These are phyloP conservation scores for Aureobasidium sp. DNA, from an alignment of 2,329 filamentous ascomycete genomes.

Conservation along the genomic window DNA sequence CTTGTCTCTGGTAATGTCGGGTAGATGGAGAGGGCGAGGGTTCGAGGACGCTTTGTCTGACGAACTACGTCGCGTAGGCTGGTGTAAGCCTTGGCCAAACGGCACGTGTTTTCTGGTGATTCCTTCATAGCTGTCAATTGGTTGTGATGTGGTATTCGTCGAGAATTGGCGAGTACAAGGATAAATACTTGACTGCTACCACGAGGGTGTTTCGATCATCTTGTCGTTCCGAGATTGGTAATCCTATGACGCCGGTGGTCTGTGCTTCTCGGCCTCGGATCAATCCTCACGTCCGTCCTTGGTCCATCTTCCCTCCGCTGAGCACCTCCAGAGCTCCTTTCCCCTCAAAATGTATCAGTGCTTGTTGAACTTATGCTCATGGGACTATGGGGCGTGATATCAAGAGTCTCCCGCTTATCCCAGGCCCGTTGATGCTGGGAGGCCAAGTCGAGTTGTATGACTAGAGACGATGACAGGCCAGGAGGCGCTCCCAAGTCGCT, in stretches of 20 bases:
- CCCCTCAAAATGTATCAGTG: too few relatives aligned
- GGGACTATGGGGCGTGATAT: too few relatives aligned
- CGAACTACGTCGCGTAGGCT: neutral
- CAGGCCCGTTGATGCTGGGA: too few relatives aligned
- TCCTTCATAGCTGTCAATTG: neutral
- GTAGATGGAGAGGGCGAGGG: neutral
- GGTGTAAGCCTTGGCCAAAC: neutral
- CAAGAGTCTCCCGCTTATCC: too few relatives aligned
- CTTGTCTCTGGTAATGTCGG: neutral
- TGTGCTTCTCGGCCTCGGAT: neutral
- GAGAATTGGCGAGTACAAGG: neutral
- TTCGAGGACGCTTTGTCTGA: neutral
- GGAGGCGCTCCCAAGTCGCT: too few relatives aligned
- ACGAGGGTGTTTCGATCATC: neutral
- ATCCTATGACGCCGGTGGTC: neutral
- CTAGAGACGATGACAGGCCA: too few relatives aligned
- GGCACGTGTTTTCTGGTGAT: neutral
- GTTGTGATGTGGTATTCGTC: neutral
- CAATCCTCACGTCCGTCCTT: neutral
- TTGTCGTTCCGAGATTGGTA: slow-evolving; percentile 4
- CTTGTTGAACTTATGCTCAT: too few relatives aligned
- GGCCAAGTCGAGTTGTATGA: too few relatives aligned
- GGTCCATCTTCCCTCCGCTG: too few relatives aligned
- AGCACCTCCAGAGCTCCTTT: too few relatives aligned
- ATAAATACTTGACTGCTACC: neutral